Evolutionary conservation across 257 asterid genomes (phyloP), one percentile per base, ranked within the genome.

Genomic region (Thymus mandschuricus): DNA sequence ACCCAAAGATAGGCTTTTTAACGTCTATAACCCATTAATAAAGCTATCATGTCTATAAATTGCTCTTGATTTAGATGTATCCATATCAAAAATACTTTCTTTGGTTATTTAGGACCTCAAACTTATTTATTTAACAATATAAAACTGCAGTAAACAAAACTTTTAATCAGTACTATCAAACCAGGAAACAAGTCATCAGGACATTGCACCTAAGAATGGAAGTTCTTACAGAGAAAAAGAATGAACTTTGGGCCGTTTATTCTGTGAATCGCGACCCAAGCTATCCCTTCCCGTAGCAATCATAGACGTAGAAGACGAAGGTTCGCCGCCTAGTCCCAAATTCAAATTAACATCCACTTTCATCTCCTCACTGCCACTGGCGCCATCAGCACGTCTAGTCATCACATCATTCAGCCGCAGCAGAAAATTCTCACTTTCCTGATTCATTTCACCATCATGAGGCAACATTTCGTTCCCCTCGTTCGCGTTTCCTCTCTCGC

Each of bases 211-310:
- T 43, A 40, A 6, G 48, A 55, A 61, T 15, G 62, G 52, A 59
- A 55, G 73, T 40, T 46, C 94, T 92, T 79, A 95, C 99, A 86
- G 79, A 29, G 95, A 77, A 66, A 88, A 77, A 13, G 98, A 79
- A 69, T 83, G 89, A 82, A 89, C 87, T 90, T 88, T 95, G 55
- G 97, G 96, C 33, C 98, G 89, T 83, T 95, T 95, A 65, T 80
- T 89, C 62, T 78, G 92, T 1, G 69, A 67, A 69, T 82, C 91
- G 5, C 79, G 82, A 71, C 75, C 86, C 64, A 54, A 62, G 46
- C 56, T 64, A 80, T 81, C 89, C 80, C 85, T 82, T 66, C 78
- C 86, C 28, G 50, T 28, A 75, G 74, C 63, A 68, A 74, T 35
- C 11, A 68, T 57, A 12, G 86, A 51, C 0, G 88, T 52, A 1